Evolutionary conservation across 2,329 filamentous ascomycete genomes (phyloP).

Genomic region (Paraconiothyrium sp.): DNA sequence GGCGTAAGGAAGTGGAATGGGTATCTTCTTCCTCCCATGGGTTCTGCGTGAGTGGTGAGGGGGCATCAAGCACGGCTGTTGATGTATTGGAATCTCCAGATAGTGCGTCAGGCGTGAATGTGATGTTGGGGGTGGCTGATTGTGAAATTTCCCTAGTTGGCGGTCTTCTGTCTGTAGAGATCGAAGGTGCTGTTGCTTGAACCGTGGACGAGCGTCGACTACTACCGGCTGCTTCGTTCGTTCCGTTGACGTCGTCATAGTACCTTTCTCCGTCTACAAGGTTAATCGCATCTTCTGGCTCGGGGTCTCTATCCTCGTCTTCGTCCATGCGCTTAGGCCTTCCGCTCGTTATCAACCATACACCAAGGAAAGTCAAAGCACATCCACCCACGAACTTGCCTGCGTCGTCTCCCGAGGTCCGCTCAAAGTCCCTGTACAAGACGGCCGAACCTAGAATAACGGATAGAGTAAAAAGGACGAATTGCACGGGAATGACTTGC

Average conservation of each 20-base stretch:
- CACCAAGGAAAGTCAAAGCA: constrained; percentile 89
- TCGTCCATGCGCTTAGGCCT: constrained; percentile 68
- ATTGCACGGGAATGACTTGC: constrained; percentile 97
- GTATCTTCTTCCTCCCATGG: constrained; percentile 37
- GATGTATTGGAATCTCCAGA: constrained; percentile 21
- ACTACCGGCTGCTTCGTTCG: constrained; percentile 18
- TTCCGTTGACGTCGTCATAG: constrained; percentile 36
- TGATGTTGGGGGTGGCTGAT: constrained; percentile 39
- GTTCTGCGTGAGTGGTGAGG: constrained; percentile 38
- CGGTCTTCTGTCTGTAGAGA: constrained; percentile 29
- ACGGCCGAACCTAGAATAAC: constrained; percentile 95
- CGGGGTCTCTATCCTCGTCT: constrained; percentile 56
- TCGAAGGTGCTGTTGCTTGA: constrained; percentile 34
- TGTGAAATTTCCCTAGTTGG: constrained; percentile 21
- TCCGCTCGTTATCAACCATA: constrained; percentile 96
- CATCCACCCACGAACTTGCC: constrained; percentile 91
- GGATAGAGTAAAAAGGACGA: constrained; percentile 94
- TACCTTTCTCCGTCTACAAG: constrained; percentile 53
- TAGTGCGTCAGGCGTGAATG: constrained; percentile 27
- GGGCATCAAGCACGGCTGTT: constrained; percentile 22
- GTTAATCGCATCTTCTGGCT: constrained; percentile 54
- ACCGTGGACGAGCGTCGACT: constrained; percentile 37
- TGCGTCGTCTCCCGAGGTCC: constrained; percentile 76
- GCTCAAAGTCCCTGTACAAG: constrained; percentile 93
- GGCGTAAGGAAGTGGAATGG: constrained; percentile 15